Evolutionary conservation across 129 eudicot species (phyloP), one percentile per base, ranked within the genome.

Genomic region (Rutidosis leptorrhynchoides): DNA sequence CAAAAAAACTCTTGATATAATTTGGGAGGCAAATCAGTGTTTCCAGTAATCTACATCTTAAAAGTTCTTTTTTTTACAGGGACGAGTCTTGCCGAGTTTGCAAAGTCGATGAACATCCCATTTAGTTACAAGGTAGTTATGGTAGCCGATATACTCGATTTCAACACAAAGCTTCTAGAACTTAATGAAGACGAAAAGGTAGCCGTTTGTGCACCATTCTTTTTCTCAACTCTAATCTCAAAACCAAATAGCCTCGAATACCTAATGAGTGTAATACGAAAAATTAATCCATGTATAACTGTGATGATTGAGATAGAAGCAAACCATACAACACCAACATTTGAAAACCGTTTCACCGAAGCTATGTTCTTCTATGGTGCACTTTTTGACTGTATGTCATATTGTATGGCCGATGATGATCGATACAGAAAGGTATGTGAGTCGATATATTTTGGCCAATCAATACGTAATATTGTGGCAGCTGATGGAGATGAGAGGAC

Each of bases 401-500:
- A 71, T 17, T 74, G 86, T 67, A 29, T 75, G 76, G 79, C 65
- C 26, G 22, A 71, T 9, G 77, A 74, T 19, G 83, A 83, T n/a
- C 6, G 6, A n/a, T 52, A 57, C 14, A 68, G 87, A 61, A 62
- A 23, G 67, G 51, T 63, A 10, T 16, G 22, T 8, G 87, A 82
- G 69, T 37, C 77, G 11, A 27, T 71, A 2, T 42, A 58, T 20
- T 69, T 37, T 22, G 68, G 81, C 60, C 57, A 72, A 11, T 20
- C 76, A 12, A 82, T 85, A 63, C 73, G 58, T 22, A 85, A 74
- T 23, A 71, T 85, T 37, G 77, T 85, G 56, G 82, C 82, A 2
- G 73, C 88, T 53, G 89, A 86, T 23, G 88, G 83, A 43, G 78
- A 69, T 2, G 94, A 83, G 45, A 76, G 88, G 43, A 78, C 68